Base-by-base conservation (phyloP, 2,329 filamentous ascomycete genomes). In the Emergomyces pasteurianus region DNA sequence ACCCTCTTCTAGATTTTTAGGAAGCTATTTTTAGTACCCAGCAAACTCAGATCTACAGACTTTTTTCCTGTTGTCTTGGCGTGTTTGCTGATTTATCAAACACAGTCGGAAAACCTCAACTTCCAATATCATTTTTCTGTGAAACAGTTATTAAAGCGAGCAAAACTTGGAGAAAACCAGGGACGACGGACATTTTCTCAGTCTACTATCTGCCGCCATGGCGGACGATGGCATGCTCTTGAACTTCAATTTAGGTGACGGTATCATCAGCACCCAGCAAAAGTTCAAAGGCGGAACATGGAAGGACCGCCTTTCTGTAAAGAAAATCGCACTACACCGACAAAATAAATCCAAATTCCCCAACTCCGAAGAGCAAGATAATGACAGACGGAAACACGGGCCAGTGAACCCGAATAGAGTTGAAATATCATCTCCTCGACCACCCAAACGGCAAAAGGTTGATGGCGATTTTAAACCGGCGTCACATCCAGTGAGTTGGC, bases 151-250 rank as follows among this genome's bases (percentile, higher is more conserved):
- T n/a, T n/a, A 18, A 52, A 7, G n/a, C 12, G n/a, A 21, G 16
- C 18, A 31, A 18, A 52, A 6, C 12, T 54, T 28, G 47, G 3
- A 16, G 28, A 34, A 34, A 31, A 52, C 34, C 47, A 50, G n/a
- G 34, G 16, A 38, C 16, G 38, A 57, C 36, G 23, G 38, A 43
- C 36, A 46, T 43, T 43, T 53, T 46, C 9, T 8, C 21, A n/a
- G 38, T 57, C 54, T 38, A 31, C 23, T 57, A 46, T 57, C 38
- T 23, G 54, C 12, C 59, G 67, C 58, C 63, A 96, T 97, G 92
- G 89, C 89, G 58, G 92, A 97, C 79, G 89, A 95, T 85, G 91
- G 91, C 67, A 88, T 99, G 84, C 83, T 96, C 61, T 80, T 97
- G 71, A 97, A 97, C 69, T 96, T 97, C 72, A 86, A 90, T 68